Evolutionary conservation across 1,284 basidiomycete genomes (phyloP).

Genomic region (Melampsora occidentalis): DNA sequence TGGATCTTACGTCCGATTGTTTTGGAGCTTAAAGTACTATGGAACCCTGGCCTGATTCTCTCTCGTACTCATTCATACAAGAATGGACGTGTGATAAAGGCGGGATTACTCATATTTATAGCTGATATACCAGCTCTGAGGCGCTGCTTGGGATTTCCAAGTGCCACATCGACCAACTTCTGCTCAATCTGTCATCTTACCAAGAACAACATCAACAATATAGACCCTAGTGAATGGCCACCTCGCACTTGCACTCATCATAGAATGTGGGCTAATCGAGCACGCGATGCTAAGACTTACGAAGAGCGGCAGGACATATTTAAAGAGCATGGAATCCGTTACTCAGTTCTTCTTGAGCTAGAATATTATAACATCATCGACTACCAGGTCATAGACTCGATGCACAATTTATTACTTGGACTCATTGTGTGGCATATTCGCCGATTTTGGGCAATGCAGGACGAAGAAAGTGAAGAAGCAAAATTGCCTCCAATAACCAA

Average conservation of each 20-base stretch:
- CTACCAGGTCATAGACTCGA: too few relatives aligned
- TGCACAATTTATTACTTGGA: too few relatives aligned
- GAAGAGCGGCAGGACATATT: too few relatives aligned
- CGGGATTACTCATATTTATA: constrained; percentile 18
- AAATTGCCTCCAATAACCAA: too few relatives aligned
- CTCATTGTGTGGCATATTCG: too few relatives aligned
- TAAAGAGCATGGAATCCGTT: too few relatives aligned
- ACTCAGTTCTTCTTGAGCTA: too few relatives aligned
- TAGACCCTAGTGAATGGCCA: constrained; percentile 1
- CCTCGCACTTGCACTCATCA: neutral
- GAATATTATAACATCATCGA: too few relatives aligned
- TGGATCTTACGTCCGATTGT: constrained; percentile 49
- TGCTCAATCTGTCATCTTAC: constrained; percentile 40
- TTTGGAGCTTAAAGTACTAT: constrained; percentile 51
- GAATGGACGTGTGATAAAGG: neutral
- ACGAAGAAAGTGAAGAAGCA: too few relatives aligned
- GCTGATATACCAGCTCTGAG: constrained; percentile 9
- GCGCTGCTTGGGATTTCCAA: constrained; percentile 27
- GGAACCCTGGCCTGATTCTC: constrained; percentile 50
- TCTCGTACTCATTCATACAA: neutral
- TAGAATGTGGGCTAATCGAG: too few relatives aligned
- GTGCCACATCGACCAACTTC: constrained; percentile 6
- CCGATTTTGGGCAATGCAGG: too few relatives aligned
- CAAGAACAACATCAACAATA: constrained; percentile 9
- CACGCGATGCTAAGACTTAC: too few relatives aligned